Conservation (phyloP, 2,329 filamentous ascomycete species). For the Lasiodiplodia sp. region DNA sequence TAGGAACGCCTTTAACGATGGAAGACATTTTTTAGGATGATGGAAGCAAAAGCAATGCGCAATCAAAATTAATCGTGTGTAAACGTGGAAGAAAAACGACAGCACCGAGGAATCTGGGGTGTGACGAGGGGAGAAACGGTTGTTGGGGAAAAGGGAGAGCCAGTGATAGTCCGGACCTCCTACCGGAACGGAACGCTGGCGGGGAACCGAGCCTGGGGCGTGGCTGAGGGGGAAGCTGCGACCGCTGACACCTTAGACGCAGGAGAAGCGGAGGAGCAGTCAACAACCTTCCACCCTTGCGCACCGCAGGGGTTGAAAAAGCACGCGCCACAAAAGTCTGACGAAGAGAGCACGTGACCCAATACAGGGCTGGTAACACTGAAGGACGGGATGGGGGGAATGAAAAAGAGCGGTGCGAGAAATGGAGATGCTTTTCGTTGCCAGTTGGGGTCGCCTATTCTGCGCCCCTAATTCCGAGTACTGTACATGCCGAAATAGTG, state of each 20-base stretch:
- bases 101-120: neutral
- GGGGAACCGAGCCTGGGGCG: constrained; percentile 10
- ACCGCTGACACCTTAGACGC: neutral
- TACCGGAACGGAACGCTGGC: constrained; percentile 20
- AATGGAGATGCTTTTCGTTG: constrained; percentile 27
- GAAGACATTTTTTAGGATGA: neutral
- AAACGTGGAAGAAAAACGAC: neutral
- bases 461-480: neutral
- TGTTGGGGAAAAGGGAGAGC: neutral
- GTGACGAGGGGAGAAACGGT: neutral
- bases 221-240: neutral
- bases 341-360: neutral
- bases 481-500: neutral
- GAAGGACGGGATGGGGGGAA: neutral
- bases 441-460: neutral
- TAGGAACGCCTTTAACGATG: neutral
- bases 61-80: neutral
- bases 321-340: neutral
- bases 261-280: neutral
- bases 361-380: neutral
- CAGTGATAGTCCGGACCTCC: constrained; percentile 13
- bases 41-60: neutral
- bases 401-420: neutral
- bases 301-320: neutral
- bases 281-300: neutral